Base-by-base conservation (phyloP, 202 grass and related monocot genomes). In the Bolboschoenoplectus hybrid region DNA sequence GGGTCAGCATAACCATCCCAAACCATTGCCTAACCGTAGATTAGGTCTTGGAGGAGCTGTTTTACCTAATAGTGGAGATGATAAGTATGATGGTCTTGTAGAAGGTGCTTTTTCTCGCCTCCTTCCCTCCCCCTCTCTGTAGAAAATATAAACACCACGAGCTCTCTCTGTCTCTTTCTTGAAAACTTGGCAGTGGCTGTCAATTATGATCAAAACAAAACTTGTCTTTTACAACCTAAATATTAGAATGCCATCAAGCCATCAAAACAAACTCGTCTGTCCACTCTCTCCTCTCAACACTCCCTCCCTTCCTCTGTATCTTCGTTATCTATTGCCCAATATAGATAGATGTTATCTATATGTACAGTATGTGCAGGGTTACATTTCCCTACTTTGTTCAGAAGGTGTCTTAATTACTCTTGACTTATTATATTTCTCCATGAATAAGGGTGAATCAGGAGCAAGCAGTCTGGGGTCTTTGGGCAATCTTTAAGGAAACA, bases 1-100 rank as follows among this genome's bases (percentile, higher is more conserved):
- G 87, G 94, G 97, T 53, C 81, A 26, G 64, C 97, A 99, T 83
- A 93, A 91, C 87, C 93, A 99, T 87, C 90, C 92, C 83, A 99
- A 99, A 68, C 89, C 97, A 56, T 91, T 88, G 82, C 88, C 88
- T 43, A 97, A 87, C 84, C 89, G 88, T 61, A 90, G 89, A 89
- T 70, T 93, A 84, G 61, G 90, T 61, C 66, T 81, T 85, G 90
- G 97, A 85, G 81, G 62, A 53, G 70, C 89, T 13, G 83, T 90
- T 86, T 84, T 90, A 82, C 87, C 85, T 34, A 80, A 51, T 76
- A 89, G 85, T 61, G 92, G 91, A 84, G 93, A 93, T 86, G 93
- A 97, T 83, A 90, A 90, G 87, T 88, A 89, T 44, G 97, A 97
- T 84, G 89, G 89, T 84, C 71, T 78, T 84, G 44, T 60, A 41